Percentiles rank a stretch among this genome's conserved stretches.
Conservation (phyloP, 1,284 basidiomycete species). For the Ceratobasidium sp. region DNA sequence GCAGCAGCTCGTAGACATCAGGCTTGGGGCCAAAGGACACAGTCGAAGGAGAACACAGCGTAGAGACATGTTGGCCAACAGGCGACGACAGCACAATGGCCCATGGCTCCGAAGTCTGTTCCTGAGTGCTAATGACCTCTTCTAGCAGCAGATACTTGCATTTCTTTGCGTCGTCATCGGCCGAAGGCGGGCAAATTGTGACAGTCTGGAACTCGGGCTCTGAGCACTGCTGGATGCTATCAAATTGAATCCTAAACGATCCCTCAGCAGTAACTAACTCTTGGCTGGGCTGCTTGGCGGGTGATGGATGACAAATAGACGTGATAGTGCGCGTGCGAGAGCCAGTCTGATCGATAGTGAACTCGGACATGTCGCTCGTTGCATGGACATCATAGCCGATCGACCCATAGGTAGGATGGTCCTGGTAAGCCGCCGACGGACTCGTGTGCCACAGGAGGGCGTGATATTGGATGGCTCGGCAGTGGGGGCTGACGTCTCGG, state of each 20-base stretch:
- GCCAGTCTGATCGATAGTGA: constrained; percentile 36
- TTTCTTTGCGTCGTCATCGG: constrained; percentile 35
- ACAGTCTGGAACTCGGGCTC: constrained; percentile 42
- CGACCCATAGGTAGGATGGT: constrained; percentile 38
- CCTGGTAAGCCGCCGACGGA: constrained; percentile 22
- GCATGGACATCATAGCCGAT: constrained; percentile 43
- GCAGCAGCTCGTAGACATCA: constrained; percentile 15
- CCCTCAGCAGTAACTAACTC: constrained; percentile 37
- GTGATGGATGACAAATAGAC: constrained; percentile 16
- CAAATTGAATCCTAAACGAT: constrained; percentile 9
- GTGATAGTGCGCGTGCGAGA: constrained; percentile 28
- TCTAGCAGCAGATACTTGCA: constrained; percentile 33
- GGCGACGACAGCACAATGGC: constrained; percentile 13
- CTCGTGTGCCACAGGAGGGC: constrained; percentile 50
- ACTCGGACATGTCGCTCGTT: constrained; percentile 37
- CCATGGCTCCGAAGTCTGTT: neutral
- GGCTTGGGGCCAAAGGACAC: neutral
- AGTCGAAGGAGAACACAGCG: neutral
- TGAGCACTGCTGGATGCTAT: constrained; percentile 10
- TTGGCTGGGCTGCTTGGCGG: constrained; percentile 32
- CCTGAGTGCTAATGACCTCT: neutral
- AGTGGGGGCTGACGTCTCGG: no score
- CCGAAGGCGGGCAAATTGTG: constrained; percentile 40
- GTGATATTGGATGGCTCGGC: no score
- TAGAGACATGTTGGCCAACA: neutral